Evolutionary conservation across 1,139 yeast species (phyloP), one percentile per base, ranked within the genome.

Genomic region (Candida buenavistaensis): DNA sequence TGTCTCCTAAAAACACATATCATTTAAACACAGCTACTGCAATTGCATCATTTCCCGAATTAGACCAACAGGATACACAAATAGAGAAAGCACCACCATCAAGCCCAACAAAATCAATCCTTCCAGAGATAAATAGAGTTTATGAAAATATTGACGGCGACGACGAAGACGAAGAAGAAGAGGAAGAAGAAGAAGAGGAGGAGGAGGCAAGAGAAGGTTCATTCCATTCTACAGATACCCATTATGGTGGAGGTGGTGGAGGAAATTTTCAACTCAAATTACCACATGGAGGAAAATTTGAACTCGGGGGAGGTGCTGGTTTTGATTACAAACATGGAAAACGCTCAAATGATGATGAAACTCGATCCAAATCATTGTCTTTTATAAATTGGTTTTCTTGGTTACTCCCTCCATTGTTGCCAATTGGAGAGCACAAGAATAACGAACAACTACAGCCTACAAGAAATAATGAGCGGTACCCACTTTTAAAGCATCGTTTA

Each of bases 1-100:
- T 68, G 2, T 64, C 72, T 2, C 75, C 75, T 0, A 63, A 54
- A 35, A 64, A 65, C 36, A 66, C 73, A 0, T 60, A 54, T 39
- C 66, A 66, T 46, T 48, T 65, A 29, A 54, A 61, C 29, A 48
- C 56, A 12, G 64, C 61, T 13, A 54, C 61, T 4, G 67, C 66
- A n/a, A 47, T 54, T 32, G 65, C 61, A 11, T 50, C 54, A 5
- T 39, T 39, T 17, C 7, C 19, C 20, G 42, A 33, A 11, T 28
- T 25, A 13, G 28, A 22, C 13, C 40, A 35, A 12, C 19, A 22
- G 13, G 33, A 32, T 14, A 30, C 28, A 13, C 23, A 23, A 11
- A 17, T 20, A 11, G 29, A 20, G 11, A 22, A 6, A 27, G 23
- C 13, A 8, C 8, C 25, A 28, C 31, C 32, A 4, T n/a, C 16